phyloP scores from a whole-genome alignment of 2,329 filamentous ascomycete genomes.

The Fusarium xylarioides region DNA sequence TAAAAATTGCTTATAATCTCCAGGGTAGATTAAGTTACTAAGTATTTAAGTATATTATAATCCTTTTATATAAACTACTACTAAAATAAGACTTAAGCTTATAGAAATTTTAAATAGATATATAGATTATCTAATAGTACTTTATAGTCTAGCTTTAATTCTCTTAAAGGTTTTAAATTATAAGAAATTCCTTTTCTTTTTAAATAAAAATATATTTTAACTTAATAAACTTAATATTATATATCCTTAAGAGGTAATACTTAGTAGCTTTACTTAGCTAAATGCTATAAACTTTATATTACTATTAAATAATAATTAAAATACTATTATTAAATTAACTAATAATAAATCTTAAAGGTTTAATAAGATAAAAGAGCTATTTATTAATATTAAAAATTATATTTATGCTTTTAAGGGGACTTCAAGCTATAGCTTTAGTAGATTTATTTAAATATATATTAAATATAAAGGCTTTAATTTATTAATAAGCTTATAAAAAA shows the following conservation, averaged over 20 bases:
- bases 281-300: conserved; percentile 36
- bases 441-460: too few species aligned
- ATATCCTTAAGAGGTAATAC: conserved; percentile 35
- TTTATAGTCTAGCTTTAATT: conserved; percentile 40
- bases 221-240: conserved; percentile 9
- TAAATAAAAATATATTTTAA: accelerated
- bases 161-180: conserved; percentile 44
- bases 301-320: conserved; percentile 34
- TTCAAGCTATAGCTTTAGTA: too few species aligned
- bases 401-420: too few species aligned
- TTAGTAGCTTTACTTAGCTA: conserved; percentile 29
- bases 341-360: conserved; percentile 54
- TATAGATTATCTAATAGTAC: conserved; percentile 32
- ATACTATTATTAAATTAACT: conserved; percentile 51
- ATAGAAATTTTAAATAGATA: conserved; percentile 32
- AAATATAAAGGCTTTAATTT: too few species aligned
- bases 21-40: conserved; percentile 14
- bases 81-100: conserved; percentile 36
- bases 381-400: too few species aligned
- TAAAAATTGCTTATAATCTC: not conserved
- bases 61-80: conserved; percentile 71
- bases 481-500: too few species aligned
- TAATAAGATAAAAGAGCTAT: too few species aligned
- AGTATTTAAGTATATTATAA: conserved; percentile 52
- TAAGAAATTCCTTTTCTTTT: not conserved